Evolutionary conservation across 768 basidiomycete genomes (phyloP), one percentile per base, ranked within the genome.

Genomic region (Suillus luteus): DNA sequence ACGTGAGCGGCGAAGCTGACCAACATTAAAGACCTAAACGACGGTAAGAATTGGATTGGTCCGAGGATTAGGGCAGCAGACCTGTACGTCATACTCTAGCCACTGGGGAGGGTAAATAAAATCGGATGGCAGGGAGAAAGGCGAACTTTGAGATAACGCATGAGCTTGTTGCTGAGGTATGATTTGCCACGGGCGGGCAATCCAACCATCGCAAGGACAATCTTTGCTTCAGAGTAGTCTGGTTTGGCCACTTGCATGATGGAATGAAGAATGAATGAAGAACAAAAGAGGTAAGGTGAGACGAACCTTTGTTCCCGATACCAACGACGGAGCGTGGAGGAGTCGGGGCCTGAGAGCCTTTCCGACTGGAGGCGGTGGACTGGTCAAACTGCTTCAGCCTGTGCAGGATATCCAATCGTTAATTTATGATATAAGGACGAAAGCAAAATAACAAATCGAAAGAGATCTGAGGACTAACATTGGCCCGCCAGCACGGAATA

Each of bases 181-280:
- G 96, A 98, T 79, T 99, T 99, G 19, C 97, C 97, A 63, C 97
- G 84, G 3, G 97, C 97, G n/a, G 97, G 97, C 51, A 99, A 78
- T 35, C 97, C 97, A 60, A 95, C 96, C 93, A 98, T 98, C 3
- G 96, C 96, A 12, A 99, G 85, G 8, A 99, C 95, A 67, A 99
- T 97, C 85, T 99, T 99, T 43, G 94, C 93, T 73, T 98, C 96
- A 3, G 95, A 97, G 70, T 99, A 99, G 72, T 99, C 97, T 6
- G 97, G 97, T 76, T 96, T 98, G 61, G 92, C 91, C 55, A 96
- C 93, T 95, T 67, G 40, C 52, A 55, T 22, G 54, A 44, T 55
- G 14, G 15, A 48, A 37, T 59, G 61, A 55, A 22, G 51, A 48
- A 58, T 17, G 27, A 46, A 38, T 61, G 44, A 65, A 48, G 57